Percentiles rank a stretch among this genome's conserved stretches.
Conservation (phyloP, 345 rosid genomes). For the Cochlearia excelsa region DNA sequence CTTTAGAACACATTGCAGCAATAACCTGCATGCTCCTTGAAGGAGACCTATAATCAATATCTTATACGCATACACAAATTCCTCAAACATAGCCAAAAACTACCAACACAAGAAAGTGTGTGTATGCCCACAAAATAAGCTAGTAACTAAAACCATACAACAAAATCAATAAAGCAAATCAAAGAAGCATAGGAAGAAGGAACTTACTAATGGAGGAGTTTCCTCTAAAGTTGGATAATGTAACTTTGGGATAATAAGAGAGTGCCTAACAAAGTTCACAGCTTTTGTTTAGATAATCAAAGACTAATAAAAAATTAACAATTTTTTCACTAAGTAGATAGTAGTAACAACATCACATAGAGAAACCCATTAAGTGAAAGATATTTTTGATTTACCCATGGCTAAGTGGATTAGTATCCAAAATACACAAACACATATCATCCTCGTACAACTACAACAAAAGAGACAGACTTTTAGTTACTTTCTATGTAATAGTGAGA, state of each 20-base stretch:
- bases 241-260: conserved; percentile 82
- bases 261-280: conserved; percentile 55
- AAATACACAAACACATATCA: conserved; percentile 76
- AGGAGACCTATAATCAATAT: conserved; percentile 35
- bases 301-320: too few relatives aligned
- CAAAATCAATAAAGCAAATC: too few relatives aligned
- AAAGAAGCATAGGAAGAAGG: conserved; percentile 11
- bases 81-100: background rate
- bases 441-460: conserved; percentile 81
- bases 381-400: conserved; percentile 74
- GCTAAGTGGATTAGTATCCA: conserved; percentile 75
- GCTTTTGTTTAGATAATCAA: too few relatives aligned
- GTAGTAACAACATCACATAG: too few relatives aligned
- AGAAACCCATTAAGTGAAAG: background rate
- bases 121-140: too few relatives aligned
- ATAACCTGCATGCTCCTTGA: conserved; percentile 63
- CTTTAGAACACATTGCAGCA: conserved; percentile 94
- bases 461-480: background rate
- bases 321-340: too few relatives aligned
- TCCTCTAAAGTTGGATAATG: conserved; percentile 74
- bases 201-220: conserved; percentile 93
- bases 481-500: background rate
- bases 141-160: background rate
- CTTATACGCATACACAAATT: conserved; percentile 18
- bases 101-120: conserved; percentile 10